Percentiles rank a stretch among this genome's conserved stretches.
Conservation (phyloP, 169 alveolate genomes). For the Cystoisospora suis region DNA sequence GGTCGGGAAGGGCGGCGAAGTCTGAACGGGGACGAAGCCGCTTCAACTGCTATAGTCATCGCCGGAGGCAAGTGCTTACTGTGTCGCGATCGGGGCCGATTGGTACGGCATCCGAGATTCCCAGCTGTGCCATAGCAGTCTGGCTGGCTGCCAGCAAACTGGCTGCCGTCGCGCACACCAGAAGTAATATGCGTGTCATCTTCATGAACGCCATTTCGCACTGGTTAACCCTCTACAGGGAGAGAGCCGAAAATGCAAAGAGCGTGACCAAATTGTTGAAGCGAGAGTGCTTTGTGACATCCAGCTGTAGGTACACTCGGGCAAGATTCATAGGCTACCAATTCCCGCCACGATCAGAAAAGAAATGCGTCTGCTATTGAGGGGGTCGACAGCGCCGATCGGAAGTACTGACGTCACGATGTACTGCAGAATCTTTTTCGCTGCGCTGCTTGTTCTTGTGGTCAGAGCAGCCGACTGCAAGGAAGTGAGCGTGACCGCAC, state of each 20-base stretch:
- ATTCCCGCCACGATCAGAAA: too few relatives aligned
- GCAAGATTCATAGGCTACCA: too few relatives aligned
- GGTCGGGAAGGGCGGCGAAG: slow-evolving; percentile 49
- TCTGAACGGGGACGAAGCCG: background rate
- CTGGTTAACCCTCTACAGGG: background rate
- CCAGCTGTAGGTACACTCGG: too few relatives aligned
- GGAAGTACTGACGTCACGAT: too few relatives aligned
- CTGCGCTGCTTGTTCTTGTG: background rate
- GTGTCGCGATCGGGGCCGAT: slow-evolving; percentile 35
- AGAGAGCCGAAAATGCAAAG: too few relatives aligned
- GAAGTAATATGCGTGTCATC: background rate
- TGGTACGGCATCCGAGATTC: background rate
- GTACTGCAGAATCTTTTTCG: background rate
- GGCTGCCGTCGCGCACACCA: background rate
- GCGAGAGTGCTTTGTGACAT: too few relatives aligned
- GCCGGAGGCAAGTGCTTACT: background rate
- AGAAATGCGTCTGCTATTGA: too few relatives aligned
- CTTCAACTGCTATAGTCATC: too few relatives aligned
- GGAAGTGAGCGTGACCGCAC: background rate
- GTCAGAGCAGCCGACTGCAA: background rate
- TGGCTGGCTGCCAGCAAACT: background rate
- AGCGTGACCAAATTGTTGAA: too few relatives aligned
- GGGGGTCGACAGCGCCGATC: too few relatives aligned
- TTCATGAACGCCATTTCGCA: too few relatives aligned
- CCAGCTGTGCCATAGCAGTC: slow-evolving; percentile 7